Evolutionary conservation across 2,329 filamentous ascomycete species (phyloP).

Genomic region (Fusarium continuum): DNA sequence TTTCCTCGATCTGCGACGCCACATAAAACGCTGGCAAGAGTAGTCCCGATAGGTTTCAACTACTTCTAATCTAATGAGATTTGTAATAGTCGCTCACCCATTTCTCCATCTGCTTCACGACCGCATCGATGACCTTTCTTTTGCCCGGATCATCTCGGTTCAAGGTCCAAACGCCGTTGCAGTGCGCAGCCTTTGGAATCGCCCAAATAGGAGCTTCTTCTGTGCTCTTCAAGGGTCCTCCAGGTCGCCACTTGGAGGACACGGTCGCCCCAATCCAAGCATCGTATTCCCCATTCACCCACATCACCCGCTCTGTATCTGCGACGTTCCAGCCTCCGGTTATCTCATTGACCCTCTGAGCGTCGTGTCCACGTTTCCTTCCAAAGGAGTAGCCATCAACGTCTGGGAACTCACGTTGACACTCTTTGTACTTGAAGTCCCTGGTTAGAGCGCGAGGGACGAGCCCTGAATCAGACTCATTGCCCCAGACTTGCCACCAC

Average conservation of each 20-base stretch:
- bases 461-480: background rate
- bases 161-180: conserved; percentile 58
- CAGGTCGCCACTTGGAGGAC: conserved; percentile 61
- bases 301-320: conserved; percentile 63
- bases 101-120: conserved; percentile 59
- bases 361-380: conserved; percentile 55
- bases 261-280: conserved; percentile 67
- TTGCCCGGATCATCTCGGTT: conserved; percentile 48
- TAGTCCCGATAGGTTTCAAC: too few species aligned
- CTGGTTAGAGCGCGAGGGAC: background rate
- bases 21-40: too few species aligned
- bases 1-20: too few species aligned
- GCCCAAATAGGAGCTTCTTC: conserved; percentile 59
- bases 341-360: conserved; percentile 58
- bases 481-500: background rate
- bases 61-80: background rate
- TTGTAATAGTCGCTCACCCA: conserved; percentile 60
- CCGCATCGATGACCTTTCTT: conserved; percentile 46
- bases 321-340: conserved; percentile 65
- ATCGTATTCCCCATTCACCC: conserved; percentile 67
- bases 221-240: conserved; percentile 61
- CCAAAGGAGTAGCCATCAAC: conserved; percentile 48
- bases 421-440: conserved; percentile 48
- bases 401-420: conserved; percentile 33
- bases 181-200: conserved; percentile 64